Percentiles rank a stretch among this genome's conserved stretches.
Conservation (phyloP, 2,329 filamentous ascomycete species). For the Hyphodiscus sp. region DNA sequence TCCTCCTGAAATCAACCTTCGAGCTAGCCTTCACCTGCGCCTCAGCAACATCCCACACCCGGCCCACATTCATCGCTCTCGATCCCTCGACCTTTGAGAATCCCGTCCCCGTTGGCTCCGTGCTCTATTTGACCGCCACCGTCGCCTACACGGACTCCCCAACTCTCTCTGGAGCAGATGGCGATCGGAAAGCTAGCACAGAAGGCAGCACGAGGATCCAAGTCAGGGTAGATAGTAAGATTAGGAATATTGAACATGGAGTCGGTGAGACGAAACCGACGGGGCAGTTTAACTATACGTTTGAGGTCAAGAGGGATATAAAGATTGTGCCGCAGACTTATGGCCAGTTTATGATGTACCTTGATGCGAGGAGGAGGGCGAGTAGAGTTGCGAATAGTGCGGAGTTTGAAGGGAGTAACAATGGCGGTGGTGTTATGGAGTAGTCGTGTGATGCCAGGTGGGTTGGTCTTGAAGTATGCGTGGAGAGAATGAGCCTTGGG, state of each 20-base stretch:
- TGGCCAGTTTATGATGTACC: constrained; percentile 33
- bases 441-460: background rate
- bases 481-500: too few relatives aligned
- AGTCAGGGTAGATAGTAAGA: constrained; percentile 61
- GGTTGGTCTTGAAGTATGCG: too few relatives aligned
- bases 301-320: constrained; percentile 57
- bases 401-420: background rate
- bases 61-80: constrained; percentile 62
- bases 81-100: constrained; percentile 68
- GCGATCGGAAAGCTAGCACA: constrained; percentile 28
- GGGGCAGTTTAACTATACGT: constrained; percentile 68
- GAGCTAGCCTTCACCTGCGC: constrained; percentile 68
- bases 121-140: constrained; percentile 61
- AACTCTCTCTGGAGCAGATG: constrained; percentile 29
- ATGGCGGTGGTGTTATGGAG: background rate
- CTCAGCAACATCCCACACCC: constrained; percentile 58
- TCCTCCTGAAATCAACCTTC: constrained; percentile 63
- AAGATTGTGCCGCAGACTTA: constrained; percentile 53
- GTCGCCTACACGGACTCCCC: constrained; percentile 61
- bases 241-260: constrained; percentile 63
- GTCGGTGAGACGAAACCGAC: constrained; percentile 51
- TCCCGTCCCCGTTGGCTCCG: constrained; percentile 64
- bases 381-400: background rate
- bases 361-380: constrained; percentile 32
- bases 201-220: constrained; percentile 54